Percentiles rank a stretch among this genome's conserved stretches.
phyloP scores from a whole-genome alignment of 768 basidiomycete genomes.

The Russula sp. region DNA sequence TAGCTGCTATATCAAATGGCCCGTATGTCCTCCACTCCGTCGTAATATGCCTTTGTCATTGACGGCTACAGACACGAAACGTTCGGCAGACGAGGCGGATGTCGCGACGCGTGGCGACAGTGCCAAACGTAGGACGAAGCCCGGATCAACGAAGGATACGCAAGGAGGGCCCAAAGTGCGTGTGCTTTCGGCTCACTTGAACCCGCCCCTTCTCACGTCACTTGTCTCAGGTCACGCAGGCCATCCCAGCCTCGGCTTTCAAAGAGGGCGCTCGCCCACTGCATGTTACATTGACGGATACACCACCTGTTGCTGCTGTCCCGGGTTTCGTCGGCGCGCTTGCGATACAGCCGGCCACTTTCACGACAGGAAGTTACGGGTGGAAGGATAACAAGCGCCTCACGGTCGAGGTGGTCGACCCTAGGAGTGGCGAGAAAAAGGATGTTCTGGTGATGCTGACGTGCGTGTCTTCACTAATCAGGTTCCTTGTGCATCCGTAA shows the following conservation, averaged over 20 bases:
- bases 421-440: slow-evolving; percentile 45
- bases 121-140: slow-evolving; percentile 4
- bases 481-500: background rate
- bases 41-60: background rate
- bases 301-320: slow-evolving; percentile 50
- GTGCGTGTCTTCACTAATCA: slow-evolving; percentile 40
- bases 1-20: background rate
- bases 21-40: background rate
- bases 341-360: slow-evolving; percentile 51
- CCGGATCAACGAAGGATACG: slow-evolving; percentile 2
- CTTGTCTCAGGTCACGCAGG: background rate
- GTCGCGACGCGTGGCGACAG: slow-evolving; percentile 1
- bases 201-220: background rate
- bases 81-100: slow-evolving; percentile 15
- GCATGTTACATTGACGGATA: slow-evolving; percentile 62
- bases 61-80: slow-evolving; percentile 7
- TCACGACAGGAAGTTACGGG: slow-evolving; percentile 74
- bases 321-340: slow-evolving; percentile 55
- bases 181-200: background rate
- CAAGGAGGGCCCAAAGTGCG: slow-evolving; percentile 16
- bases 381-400: slow-evolving; percentile 77
- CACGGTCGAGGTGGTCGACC: slow-evolving; percentile 53
- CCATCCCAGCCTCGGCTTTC: slow-evolving; percentile 40
- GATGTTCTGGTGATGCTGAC: slow-evolving; percentile 69
- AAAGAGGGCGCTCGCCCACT: slow-evolving; percentile 63